A percentile compares a stretch with the other conserved stretches of the same genome.
Evolutionary conservation across 148 eudicot species (phyloP).

Genomic region (Beta vulgaris): DNA sequence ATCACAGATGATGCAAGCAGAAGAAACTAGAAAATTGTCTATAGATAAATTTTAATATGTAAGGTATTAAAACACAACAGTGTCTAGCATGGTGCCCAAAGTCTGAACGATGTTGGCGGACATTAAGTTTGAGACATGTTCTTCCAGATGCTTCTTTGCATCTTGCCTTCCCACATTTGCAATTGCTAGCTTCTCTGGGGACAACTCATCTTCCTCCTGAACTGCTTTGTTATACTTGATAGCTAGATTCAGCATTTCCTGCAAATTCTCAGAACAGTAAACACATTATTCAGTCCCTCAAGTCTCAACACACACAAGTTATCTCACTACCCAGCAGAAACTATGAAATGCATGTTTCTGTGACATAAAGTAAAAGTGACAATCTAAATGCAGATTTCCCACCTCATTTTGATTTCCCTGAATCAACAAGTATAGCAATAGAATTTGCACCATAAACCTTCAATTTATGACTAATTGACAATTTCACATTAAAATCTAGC

Average conservation of each 20-base stretch:
- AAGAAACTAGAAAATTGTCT: neutral
- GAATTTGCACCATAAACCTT: neutral
- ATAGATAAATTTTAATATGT: neutral
- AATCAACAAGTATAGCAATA: too few relatives aligned
- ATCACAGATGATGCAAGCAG: neutral
- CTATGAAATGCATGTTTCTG: neutral
- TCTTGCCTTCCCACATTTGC: conserved; percentile 97
- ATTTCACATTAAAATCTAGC: neutral
- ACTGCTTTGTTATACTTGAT: conserved; percentile 91
- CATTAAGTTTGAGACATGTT: conserved; percentile 92
- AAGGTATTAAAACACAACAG: conserved; percentile 63
- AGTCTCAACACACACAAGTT: too few relatives aligned
- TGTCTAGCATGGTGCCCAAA: conserved; percentile 89
- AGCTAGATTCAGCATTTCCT: conserved; percentile 92
- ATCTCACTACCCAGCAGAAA: neutral
- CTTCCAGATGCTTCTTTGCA: conserved; percentile 97
- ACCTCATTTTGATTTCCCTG: neutral
- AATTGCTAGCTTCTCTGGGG: conserved; percentile 92
- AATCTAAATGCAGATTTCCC: neutral
- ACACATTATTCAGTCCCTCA: neutral
- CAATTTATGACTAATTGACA: neutral
- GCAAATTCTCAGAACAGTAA: conserved; percentile 22
- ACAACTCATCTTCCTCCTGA: conserved; percentile 88
- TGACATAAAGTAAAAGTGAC: neutral
- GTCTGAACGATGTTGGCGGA: conserved; percentile 90